Percentiles rank a stretch among this genome's conserved stretches.
Evolutionary conservation across 1,139 yeast genomes (phyloP).

Genomic region (Debaryomyces sp.): DNA sequence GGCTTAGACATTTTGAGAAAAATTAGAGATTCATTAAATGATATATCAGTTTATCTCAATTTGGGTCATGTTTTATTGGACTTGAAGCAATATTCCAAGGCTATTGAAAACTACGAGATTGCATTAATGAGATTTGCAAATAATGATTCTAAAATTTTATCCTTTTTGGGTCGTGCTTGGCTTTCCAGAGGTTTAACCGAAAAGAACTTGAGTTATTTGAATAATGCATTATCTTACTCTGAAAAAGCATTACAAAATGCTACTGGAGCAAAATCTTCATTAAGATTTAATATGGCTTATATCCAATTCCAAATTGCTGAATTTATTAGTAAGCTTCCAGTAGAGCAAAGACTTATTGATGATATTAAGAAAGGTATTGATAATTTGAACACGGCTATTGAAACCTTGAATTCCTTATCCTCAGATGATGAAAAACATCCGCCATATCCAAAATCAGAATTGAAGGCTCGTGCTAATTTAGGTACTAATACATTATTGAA

Average conservation of each 20-base stretch:
- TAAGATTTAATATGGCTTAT: constrained; percentile 80
- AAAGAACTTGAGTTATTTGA: constrained; percentile 59
- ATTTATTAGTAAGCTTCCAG: constrained; percentile 64
- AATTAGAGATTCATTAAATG: constrained; percentile 86
- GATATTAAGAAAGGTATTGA: constrained; percentile 62
- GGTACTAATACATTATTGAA: constrained; percentile 76
- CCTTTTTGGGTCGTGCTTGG: constrained; percentile 90
- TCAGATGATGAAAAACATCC: constrained; percentile 55
- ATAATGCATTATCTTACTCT: constrained; percentile 65
- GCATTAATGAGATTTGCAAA: constrained; percentile 70
- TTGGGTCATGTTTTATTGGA: constrained; percentile 88
- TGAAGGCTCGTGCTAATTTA: constrained; percentile 82
- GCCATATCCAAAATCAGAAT: constrained; percentile 76
- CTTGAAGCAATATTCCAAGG: constrained; percentile 78
- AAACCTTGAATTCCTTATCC: constrained; percentile 60
- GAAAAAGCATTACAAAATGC: constrained; percentile 53
- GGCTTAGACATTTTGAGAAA: constrained; percentile 89
- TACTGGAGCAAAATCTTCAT: constrained; percentile 42
- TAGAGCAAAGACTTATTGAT: constrained; percentile 59
- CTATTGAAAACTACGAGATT: constrained; percentile 85
- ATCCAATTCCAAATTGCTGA: constrained; percentile 89
- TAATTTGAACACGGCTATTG: constrained; percentile 68
- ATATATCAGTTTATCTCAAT: constrained; percentile 80
- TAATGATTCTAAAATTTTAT: constrained; percentile 66
- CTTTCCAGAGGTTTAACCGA: constrained; percentile 76